phyloP scores from a whole-genome alignment of 1,284 basidiomycete species.

The Mycena sp. region DNA sequence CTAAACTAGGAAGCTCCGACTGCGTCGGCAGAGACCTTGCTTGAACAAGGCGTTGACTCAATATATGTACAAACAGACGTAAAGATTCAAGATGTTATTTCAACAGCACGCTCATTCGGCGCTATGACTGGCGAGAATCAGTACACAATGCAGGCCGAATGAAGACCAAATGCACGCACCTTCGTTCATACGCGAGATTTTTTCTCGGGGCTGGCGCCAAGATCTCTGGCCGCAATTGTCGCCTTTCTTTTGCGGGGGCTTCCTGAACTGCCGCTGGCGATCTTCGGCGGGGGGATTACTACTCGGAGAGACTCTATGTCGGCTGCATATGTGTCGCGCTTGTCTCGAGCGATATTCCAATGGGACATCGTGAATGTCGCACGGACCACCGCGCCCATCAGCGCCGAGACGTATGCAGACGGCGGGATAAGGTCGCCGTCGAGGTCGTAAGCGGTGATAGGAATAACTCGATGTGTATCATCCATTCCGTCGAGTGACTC shows the following conservation, averaged over 20 bases:
- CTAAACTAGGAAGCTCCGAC: conserved; percentile 7
- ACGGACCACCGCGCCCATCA: conserved; percentile 24
- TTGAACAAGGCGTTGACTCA: background rate
- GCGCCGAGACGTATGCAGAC: background rate
- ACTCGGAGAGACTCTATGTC: background rate
- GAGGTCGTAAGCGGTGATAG: conserved; percentile 27
- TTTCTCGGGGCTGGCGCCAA: background rate
- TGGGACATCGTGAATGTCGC: background rate
- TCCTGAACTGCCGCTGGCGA: background rate
- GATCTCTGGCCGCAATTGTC: too few relatives aligned
- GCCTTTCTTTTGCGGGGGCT: background rate
- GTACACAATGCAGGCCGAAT: too few relatives aligned
- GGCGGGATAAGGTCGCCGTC: conserved; percentile 23
- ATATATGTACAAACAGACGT: background rate
- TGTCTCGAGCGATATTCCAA: background rate
- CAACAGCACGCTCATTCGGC: background rate
- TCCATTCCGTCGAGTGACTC: conserved; percentile 1
- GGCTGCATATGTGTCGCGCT: background rate
- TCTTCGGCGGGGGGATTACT: background rate
- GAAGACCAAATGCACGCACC: too few relatives aligned
- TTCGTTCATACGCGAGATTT: background rate
- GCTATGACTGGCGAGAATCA: too few relatives aligned
- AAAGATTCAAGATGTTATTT: background rate
- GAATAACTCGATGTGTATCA: conserved; percentile 19
- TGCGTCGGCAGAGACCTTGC: conserved; percentile 10